Evolutionary conservation across 208 protist genomes (phyloP), one percentile per base, ranked within the genome.

Genomic region (Trypanosoma melophagium): DNA sequence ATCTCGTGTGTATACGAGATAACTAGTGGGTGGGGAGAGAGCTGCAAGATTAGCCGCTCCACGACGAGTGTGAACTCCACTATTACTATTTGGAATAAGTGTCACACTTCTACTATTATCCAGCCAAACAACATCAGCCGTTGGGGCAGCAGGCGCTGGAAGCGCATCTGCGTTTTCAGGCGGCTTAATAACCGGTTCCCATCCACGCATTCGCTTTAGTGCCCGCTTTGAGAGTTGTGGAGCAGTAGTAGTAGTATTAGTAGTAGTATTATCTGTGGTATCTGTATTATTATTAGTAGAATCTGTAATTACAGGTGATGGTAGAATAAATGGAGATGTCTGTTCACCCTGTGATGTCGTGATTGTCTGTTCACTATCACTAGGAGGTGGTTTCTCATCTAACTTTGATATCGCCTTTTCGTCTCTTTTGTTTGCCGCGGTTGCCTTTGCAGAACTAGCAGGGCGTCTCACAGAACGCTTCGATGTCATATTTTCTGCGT

Each of bases 111-210:
- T 61, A 44, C 10, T 68, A n/a, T 62, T 61, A 42, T 74, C 60
- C 9, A 55, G 31, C 60, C 60, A 74, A n/a, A 74, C 60, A 59
- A 67, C 61, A 57, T 62, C 54, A 21, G 69, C 38, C 7, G 60
- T 68, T 13, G 69, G 53, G 21, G 38, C 40, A 35, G 16, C 45
- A 24, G 60, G 41, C 0, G 31, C 28, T 42, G 60, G 31, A 17
- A 60, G 12, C 4, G 49, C 10, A 17, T 53, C 38, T 0, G 42
- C 21, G 12, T 52, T 62, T 12, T 59, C 38, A 7, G 49, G 62
- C 4, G 60, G 69, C 25, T 68, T 59, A 4, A 75, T 57, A 7
- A 75, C 69, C 13, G 69, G 62, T 40, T 75, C 69, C 69, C 69
- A 75, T 24, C 44, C 69, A 25, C 56, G 62, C 60, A 69, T 57